Conservation (phyloP, 208 protist genomes). For the Leishmania guyanensis region DNA sequence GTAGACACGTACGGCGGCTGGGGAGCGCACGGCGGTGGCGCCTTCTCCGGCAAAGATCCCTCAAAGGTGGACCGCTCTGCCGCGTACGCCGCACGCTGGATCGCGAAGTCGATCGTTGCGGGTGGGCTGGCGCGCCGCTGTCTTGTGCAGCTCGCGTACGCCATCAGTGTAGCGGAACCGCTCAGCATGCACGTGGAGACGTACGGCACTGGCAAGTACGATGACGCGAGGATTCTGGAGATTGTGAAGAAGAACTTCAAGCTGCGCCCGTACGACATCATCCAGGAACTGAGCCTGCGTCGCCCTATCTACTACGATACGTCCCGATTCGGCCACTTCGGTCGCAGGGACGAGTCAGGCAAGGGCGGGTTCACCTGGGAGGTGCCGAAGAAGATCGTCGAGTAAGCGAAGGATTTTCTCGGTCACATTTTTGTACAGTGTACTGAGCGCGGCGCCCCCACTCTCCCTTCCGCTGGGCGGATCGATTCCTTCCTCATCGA, state of each 20-base stretch:
- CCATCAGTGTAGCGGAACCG: conserved; percentile 98
- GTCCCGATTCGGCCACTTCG: conserved; percentile 99
- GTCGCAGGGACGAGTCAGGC: conserved; percentile 89
- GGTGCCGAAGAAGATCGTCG: conserved; percentile 94
- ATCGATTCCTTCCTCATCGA: neutral
- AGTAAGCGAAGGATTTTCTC: conserved; percentile 33
- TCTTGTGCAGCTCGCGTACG: conserved; percentile 99
- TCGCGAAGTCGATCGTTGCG: conserved; percentile 99
- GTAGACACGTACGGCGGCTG: conserved; percentile 99
- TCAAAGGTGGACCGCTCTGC: conserved; percentile 99
- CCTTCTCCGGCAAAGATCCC: conserved; percentile 99
- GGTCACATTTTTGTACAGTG: neutral
- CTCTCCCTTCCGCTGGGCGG: neutral
- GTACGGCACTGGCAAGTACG: conserved; percentile 96
- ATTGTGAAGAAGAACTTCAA: conserved; percentile 99
- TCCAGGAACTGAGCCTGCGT: conserved; percentile 95
- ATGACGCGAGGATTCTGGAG: conserved; percentile 70
- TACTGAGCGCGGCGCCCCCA: neutral
- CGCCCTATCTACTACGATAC: conserved; percentile 98
- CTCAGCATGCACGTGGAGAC: conserved; percentile 98
- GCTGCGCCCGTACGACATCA: conserved; percentile 97
- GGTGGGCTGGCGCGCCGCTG: conserved; percentile 93
- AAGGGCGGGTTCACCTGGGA: conserved; percentile 98
- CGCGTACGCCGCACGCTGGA: conserved; percentile 98
- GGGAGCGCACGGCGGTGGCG: conserved; percentile 99